These are phyloP conservation scores for Pseudodiploospora longispora DNA, from an alignment of 2,329 filamentous ascomycete species.

Conservation along the genomic window DNA sequence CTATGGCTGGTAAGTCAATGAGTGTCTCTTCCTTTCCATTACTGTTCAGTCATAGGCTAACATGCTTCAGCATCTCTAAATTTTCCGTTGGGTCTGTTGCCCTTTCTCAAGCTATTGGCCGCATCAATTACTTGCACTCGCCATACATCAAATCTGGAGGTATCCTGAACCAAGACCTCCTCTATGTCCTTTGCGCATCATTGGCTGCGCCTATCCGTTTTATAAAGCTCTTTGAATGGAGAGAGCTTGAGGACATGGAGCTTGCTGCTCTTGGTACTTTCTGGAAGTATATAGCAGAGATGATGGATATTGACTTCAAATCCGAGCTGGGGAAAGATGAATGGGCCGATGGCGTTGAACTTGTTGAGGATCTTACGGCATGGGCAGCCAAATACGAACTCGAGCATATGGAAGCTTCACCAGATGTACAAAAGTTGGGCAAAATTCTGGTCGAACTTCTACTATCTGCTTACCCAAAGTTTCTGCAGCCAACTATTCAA, in stretches of 20 bases:
- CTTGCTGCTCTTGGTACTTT: constrained; percentile 57
- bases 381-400: constrained; percentile 53
- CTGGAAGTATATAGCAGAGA: constrained; percentile 64
- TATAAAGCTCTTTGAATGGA: constrained; percentile 62
- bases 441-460: constrained; percentile 53
- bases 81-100: constrained; percentile 19
- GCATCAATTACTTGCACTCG: constrained; percentile 32
- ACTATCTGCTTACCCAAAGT: constrained; percentile 43
- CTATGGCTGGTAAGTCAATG: constrained; percentile 24
- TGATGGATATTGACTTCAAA: constrained; percentile 54
- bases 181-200: constrained; percentile 46
- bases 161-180: constrained; percentile 29
- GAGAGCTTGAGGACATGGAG: constrained; percentile 58
- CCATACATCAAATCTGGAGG: constrained; percentile 27
- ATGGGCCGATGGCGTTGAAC: constrained; percentile 45
- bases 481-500: constrained; percentile 36
- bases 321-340: constrained; percentile 25
- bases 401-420: constrained; percentile 46
- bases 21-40: not conserved
- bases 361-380: constrained; percentile 36
- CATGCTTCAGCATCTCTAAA: constrained; percentile 18
- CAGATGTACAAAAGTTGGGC: constrained; percentile 43
- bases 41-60: not conserved
- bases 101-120: constrained; percentile 27
- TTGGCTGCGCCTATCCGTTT: constrained; percentile 58